A percentile compares a stretch with the other conserved stretches of the same genome.
Evolutionary conservation across 306 rosid species (phyloP).

Genomic region (Herpetospermum pedunculosum): DNA sequence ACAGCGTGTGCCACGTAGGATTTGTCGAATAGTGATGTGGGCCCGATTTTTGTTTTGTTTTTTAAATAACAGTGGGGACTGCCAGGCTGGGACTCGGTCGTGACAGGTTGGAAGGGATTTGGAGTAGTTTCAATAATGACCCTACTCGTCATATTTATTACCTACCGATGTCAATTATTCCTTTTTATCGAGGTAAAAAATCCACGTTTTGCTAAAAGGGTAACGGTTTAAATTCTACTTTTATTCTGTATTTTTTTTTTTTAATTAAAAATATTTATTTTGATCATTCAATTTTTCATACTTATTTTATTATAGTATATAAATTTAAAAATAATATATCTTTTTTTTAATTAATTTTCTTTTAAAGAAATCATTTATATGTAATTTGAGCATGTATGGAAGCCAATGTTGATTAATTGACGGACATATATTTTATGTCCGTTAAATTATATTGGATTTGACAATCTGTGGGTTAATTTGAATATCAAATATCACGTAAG

Average conservation of each 20-base stretch:
- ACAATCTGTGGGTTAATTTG: too few relatives aligned
- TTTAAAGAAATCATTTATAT: too few relatives aligned
- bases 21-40: conserved; percentile 1
- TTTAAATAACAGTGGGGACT: not conserved
- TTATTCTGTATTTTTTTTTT: not conserved
- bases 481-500: too few relatives aligned
- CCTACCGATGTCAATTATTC: not conserved
- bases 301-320: too few relatives aligned
- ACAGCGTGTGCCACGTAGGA: conserved; percentile 11
- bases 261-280: too few relatives aligned
- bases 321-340: too few relatives aligned
- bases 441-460: too few relatives aligned
- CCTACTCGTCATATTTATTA: conserved; percentile 6
- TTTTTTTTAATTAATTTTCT: too few relatives aligned
- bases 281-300: too few relatives aligned
- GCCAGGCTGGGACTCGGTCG: conserved; percentile 17
- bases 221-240: not conserved
- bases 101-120: conserved; percentile 16
- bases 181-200: not conserved
- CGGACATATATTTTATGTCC: too few relatives aligned
- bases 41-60: not conserved
- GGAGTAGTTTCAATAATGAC: conserved; percentile 4
- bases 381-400: too few relatives aligned
- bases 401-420: too few relatives aligned
- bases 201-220: not conserved